Evolutionary conservation across 2,329 filamentous ascomycete genomes (phyloP).

Genomic region (Trichophyton equinum): DNA sequence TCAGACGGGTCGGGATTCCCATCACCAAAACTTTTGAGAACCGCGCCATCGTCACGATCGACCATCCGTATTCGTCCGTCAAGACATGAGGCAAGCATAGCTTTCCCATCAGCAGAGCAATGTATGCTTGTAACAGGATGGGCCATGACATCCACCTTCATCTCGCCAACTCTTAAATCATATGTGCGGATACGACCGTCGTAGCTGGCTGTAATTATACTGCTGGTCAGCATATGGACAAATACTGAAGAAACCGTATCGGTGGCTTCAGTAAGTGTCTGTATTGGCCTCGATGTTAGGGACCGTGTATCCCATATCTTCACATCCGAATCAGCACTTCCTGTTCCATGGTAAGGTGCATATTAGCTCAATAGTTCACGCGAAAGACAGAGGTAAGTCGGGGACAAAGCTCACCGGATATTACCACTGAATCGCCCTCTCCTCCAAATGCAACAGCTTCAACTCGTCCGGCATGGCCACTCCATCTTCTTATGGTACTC

Average conservation of each 20-base stretch:
- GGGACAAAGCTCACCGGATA: conserved; percentile 42
- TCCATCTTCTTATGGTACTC: conserved; percentile 62
- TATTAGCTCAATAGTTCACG: background rate
- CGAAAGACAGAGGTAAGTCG: background rate
- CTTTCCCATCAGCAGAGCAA: conserved; percentile 59
- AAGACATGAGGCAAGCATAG: conserved; percentile 60
- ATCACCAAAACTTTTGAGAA: conserved; percentile 58
- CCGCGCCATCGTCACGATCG: conserved; percentile 61
- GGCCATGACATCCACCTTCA: conserved; percentile 56
- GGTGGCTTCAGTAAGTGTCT: conserved; percentile 29
- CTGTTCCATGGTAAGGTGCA: conserved; percentile 14
- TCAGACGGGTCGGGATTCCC: background rate
- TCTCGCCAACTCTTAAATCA: conserved; percentile 64
- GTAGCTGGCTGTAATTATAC: conserved; percentile 63
- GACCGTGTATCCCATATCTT: conserved; percentile 33
- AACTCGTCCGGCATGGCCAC: conserved; percentile 58
- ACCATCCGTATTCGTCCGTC: conserved; percentile 69
- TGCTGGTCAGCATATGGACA: conserved; percentile 28
- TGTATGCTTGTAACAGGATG: conserved; percentile 61
- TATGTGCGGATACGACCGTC: conserved; percentile 74
- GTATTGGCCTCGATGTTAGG: conserved; percentile 31
- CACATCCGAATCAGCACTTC: conserved; percentile 33
- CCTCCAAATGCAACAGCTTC: conserved; percentile 72
- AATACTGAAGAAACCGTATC: conserved; percentile 32
- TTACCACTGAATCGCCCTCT: conserved; percentile 58